These are phyloP conservation scores for Eucalyptus tenuipes DNA, from an alignment of 345 rosid genomes.

Conservation along the genomic window DNA sequence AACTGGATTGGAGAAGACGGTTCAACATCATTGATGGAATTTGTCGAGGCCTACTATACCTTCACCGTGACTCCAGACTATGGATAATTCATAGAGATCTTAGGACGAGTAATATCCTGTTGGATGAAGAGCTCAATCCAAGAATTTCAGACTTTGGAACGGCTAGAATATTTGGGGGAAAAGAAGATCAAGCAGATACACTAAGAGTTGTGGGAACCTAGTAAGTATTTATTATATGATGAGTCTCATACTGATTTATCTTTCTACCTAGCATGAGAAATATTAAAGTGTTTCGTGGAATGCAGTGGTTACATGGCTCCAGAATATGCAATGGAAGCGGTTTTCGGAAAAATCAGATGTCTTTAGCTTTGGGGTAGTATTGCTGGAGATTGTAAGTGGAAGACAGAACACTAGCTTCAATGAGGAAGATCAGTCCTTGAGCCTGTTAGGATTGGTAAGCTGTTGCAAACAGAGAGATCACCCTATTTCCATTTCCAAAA, in stretches of 20 bases:
- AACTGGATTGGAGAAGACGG: conserved; percentile 25
- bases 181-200: conserved; percentile 29
- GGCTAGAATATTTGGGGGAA: conserved; percentile 20
- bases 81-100: conserved; percentile 39
- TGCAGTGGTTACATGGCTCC: conserved; percentile 40
- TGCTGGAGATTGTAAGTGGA: conserved; percentile 33
- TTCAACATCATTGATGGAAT: conserved; percentile 34
- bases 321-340: conserved; percentile 21
- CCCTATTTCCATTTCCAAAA: not conserved
- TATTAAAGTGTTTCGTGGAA: not conserved
- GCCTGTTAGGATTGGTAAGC: conserved; percentile 25
- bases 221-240: conserved; percentile 4
- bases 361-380: conserved; percentile 29
- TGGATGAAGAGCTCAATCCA: conserved; percentile 33
- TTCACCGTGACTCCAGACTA: conserved; percentile 43
- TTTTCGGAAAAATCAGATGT: conserved; percentile 34
- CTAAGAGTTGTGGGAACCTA: conserved; percentile 31
- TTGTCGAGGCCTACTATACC: conserved; percentile 29
- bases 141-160: conserved; percentile 35
- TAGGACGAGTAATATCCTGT: conserved; percentile 31
- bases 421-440: conserved; percentile 2
- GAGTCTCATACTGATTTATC: not conserved
- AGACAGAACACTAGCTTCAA: conserved; percentile 15
- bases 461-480: not conserved
- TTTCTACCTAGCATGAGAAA: too few species aligned